These are phyloP conservation scores for Strigomonas culicis DNA, from an alignment of 208 protist species.

Conservation along the genomic window DNA sequence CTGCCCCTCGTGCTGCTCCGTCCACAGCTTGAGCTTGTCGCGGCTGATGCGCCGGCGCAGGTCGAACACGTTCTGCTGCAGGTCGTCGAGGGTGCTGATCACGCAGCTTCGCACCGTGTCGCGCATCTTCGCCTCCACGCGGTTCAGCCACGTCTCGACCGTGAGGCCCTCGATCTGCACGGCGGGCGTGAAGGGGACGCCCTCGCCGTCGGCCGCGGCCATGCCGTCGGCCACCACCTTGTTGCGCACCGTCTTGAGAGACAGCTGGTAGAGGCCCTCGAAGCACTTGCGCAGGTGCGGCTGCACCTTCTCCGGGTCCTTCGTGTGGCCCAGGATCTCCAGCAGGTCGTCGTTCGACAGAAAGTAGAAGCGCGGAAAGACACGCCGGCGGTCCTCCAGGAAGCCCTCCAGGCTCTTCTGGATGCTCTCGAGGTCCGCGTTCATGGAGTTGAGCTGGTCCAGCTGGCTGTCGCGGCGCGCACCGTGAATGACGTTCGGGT, in stretches of 20 bases:
- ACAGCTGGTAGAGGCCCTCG: conserved; percentile 91
- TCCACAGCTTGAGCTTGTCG: conserved; percentile 87
- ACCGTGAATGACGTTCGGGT: conserved; percentile 86
- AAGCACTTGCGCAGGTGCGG: conserved; percentile 98
- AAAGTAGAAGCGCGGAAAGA: conserved; percentile 98
- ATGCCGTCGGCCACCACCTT: conserved; percentile 81
- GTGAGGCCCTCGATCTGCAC: conserved; percentile 88
- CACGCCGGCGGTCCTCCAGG: conserved; percentile 94
- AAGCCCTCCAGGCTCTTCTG: conserved; percentile 97
- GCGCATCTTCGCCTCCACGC: conserved; percentile 93
- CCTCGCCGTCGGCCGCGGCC: conserved; percentile 91
- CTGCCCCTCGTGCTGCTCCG: conserved; percentile 92
- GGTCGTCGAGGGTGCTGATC: conserved; percentile 67
- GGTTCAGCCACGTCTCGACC: conserved; percentile 93
- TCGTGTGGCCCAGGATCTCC: conserved; percentile 97
- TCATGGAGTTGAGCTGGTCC: conserved; percentile 92
- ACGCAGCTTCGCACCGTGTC: conserved; percentile 86
- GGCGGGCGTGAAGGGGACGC: conserved; percentile 84
- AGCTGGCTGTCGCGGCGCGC: conserved; percentile 91
- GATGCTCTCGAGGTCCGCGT: conserved; percentile 94
- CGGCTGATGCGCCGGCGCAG: conserved; percentile 59
- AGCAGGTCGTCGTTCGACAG: conserved; percentile 97
- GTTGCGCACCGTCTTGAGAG: conserved; percentile 75
- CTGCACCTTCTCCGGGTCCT: conserved; percentile 96
- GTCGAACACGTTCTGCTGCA: conserved; percentile 84